Percentiles rank a stretch among this genome's conserved stretches.
These are phyloP conservation scores for Fusarium fracticaudum DNA, from an alignment of 2,329 filamentous ascomycete species.

Conservation along the genomic window DNA sequence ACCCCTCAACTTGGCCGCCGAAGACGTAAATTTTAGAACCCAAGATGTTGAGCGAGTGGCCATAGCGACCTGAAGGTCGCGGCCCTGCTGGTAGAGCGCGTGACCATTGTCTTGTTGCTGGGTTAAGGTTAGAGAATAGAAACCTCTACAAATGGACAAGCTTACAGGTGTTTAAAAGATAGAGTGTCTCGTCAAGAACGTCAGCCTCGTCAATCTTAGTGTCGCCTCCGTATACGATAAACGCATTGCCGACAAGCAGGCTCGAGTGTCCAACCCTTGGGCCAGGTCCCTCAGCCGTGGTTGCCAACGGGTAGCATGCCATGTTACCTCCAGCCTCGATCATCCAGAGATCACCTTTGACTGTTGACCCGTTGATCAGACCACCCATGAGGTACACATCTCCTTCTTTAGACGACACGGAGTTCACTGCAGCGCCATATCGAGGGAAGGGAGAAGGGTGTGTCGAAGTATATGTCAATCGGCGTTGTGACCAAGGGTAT, in stretches of 20 bases:
- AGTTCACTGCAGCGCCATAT: conserved; percentile 96
- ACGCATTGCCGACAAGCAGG: conserved; percentile 95
- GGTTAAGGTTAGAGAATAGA: conserved; percentile 25
- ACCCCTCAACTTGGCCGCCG: conserved; percentile 95
- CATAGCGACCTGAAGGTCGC: conserved; percentile 89
- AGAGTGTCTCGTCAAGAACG: conserved; percentile 91
- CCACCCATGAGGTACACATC: conserved; percentile 98
- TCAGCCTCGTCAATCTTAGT: conserved; percentile 96
- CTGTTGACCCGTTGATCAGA: conserved; percentile 91
- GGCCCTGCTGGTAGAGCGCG: conserved; percentile 87
- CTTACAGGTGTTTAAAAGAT: conserved; percentile 97
- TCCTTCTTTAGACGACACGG: conserved; percentile 92
- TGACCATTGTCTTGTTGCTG: conserved; percentile 98
- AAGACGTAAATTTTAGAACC: conserved; percentile 98
- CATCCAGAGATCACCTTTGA: conserved; percentile 98
- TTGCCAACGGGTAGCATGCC: conserved; percentile 90
- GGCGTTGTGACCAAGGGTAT: conserved; percentile 95
- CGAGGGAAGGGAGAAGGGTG: conserved; percentile 91
- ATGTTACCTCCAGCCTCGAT: conserved; percentile 89
- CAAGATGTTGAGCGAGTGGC: conserved; percentile 94
- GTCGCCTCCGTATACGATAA: conserved; percentile 98
- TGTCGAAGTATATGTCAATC: conserved; percentile 83
- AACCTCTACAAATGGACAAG: conserved; percentile 26
- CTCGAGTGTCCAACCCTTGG: conserved; percentile 95
- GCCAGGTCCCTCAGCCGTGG: conserved; percentile 92